phyloP scores from a whole-genome alignment of 2,329 filamentous ascomycete genomes.

The Trichophyton verrucosum region DNA sequence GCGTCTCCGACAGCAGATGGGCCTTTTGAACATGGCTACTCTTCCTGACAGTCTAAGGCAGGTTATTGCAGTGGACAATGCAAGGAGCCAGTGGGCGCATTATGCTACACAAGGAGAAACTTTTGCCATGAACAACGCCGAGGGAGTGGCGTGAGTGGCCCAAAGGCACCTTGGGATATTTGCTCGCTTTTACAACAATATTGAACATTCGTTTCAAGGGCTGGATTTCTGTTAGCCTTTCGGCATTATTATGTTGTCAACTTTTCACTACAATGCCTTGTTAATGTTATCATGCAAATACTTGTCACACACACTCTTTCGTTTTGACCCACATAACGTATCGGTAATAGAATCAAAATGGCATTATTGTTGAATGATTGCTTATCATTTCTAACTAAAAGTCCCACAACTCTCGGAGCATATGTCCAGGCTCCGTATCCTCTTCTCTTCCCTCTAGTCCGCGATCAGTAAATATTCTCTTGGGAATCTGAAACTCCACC shows the following conservation, averaged over 20 bases:
- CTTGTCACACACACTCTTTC: not conserved
- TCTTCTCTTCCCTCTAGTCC: slow-evolving; percentile 29
- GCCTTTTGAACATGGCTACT: not conserved
- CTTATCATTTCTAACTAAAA: slow-evolving; percentile 38
- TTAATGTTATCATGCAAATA: too few species aligned
- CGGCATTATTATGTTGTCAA: not conserved
- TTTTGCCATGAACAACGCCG: not conserved
- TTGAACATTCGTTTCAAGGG: not conserved
- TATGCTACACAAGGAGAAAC: not conserved
- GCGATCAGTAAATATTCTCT: slow-evolving; percentile 54
- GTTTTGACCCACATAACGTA: not conserved
- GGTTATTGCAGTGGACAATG: not conserved
- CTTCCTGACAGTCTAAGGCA: not conserved
- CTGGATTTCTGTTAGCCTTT: not conserved
- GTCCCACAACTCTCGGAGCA: slow-evolving; percentile 29
- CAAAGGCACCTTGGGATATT: too few species aligned
- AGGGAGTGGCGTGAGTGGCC: not conserved
- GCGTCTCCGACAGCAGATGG: not conserved
- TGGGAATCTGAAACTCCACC: slow-evolving; percentile 88
- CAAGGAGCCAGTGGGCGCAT: not conserved
- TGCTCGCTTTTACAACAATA: not conserved
- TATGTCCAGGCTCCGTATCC: slow-evolving; percentile 26
- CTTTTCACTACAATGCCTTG: too few species aligned
- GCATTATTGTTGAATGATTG: not conserved
- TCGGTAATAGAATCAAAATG: not conserved